Conservation (phyloP, 371 early-diverging fungal genomes). For the Parasitella parasitica region DNA sequence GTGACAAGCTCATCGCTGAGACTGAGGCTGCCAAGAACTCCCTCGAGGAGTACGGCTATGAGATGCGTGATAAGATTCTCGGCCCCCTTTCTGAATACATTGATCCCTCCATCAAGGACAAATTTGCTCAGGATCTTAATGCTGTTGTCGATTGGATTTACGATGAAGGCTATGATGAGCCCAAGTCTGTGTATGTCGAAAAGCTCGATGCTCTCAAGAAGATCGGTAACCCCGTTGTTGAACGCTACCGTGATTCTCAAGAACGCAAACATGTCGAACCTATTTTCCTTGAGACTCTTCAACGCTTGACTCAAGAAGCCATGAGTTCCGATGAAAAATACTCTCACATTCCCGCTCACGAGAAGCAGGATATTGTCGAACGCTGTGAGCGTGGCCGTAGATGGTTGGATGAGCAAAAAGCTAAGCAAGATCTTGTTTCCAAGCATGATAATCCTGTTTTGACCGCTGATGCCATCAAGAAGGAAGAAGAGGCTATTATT, state of each 20-base stretch:
- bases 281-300: constrained; percentile 75
- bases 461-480: constrained; percentile 70
- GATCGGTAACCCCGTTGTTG: constrained; percentile 80
- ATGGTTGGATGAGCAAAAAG: constrained; percentile 86
- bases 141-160: constrained; percentile 97
- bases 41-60: constrained; percentile 97
- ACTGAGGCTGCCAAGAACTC: constrained; percentile 94
- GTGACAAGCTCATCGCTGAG: constrained; percentile 89
- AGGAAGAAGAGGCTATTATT: constrained; percentile 67
- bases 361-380: constrained; percentile 80
- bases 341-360: constrained; percentile 85
- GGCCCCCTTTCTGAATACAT: constrained; percentile 74
- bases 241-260: constrained; percentile 82
- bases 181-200: constrained; percentile 84
- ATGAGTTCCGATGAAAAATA: constrained; percentile 81
- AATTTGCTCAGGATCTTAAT: constrained; percentile 70
- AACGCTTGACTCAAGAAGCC: constrained; percentile 70
- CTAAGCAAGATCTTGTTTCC: constrained; percentile 70
- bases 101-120: constrained; percentile 69
- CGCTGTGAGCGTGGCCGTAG: constrained; percentile 74
- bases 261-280: constrained; percentile 84
- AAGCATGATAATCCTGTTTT: constrained; percentile 79
- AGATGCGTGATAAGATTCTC: constrained; percentile 86
- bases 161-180: constrained; percentile 92
- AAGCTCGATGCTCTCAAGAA: constrained; percentile 83